phyloP scores from a whole-genome alignment of 2,329 filamentous ascomycete species.

The Meredithiella fracta region DNA sequence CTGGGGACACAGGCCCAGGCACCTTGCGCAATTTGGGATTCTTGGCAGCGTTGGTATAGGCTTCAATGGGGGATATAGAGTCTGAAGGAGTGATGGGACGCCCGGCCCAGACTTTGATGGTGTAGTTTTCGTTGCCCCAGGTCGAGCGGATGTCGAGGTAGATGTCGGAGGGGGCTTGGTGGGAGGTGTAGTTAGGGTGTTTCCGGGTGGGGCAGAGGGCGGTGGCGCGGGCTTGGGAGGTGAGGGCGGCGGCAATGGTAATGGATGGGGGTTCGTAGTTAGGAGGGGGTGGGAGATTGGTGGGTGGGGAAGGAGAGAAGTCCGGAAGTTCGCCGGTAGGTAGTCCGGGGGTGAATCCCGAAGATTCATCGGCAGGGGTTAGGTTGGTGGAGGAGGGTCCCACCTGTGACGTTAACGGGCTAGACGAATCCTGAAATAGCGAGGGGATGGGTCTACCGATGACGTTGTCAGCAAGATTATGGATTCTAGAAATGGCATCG shows the following conservation, averaged over 20 bases:
- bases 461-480: no score
- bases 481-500: no score
- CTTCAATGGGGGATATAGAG: conserved; percentile 7
- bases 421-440: no score
- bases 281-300: conserved; percentile 12
- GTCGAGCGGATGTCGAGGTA: conserved; percentile 17
- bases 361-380: not conserved
- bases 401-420: no score
- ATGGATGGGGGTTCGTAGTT: conserved; percentile 10
- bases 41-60: conserved; percentile 22
- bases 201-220: conserved; percentile 13
- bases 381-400: no score
- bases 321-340: conserved; percentile 24
- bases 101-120: conserved; percentile 19
- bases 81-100: conserved; percentile 16
- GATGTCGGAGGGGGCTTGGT: conserved; percentile 7
- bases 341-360: not conserved
- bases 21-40: conserved; percentile 20
- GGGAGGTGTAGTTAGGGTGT: not conserved
- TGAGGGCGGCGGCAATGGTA: not conserved
- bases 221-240: not conserved
- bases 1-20: conserved; percentile 32
- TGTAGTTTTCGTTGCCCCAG: conserved; percentile 19
- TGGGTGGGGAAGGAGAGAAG: conserved; percentile 24
- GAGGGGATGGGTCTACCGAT: not conserved